Percentiles rank a stretch among this genome's conserved stretches.
phyloP scores from a whole-genome alignment of 2,329 filamentous ascomycete genomes.

The Rutstroemia sp. region DNA sequence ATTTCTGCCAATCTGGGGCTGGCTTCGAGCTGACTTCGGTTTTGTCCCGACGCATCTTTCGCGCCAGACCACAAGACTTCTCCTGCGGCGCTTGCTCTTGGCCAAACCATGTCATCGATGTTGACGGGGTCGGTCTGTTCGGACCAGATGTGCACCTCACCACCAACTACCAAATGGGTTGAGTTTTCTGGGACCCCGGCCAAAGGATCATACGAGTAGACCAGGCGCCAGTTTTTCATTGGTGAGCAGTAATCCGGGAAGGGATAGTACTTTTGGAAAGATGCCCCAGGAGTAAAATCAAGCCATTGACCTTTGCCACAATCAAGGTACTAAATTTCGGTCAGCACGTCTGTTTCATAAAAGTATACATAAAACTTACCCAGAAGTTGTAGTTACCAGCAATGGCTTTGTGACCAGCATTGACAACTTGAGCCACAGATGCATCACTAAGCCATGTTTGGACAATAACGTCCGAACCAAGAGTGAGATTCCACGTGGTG shows the following conservation, averaged over 20 bases:
- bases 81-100: constrained; percentile 62
- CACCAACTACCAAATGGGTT: constrained; percentile 66
- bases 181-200: constrained; percentile 52
- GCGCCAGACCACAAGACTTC: constrained; percentile 77
- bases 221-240: constrained; percentile 70
- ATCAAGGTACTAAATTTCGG: constrained; percentile 59
- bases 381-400: constrained; percentile 72
- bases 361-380: constrained; percentile 38
- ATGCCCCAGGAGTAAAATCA: constrained; percentile 54
- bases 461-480: constrained; percentile 64
- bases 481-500: constrained; percentile 66
- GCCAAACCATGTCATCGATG: constrained; percentile 72
- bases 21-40: constrained; percentile 64
- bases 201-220: constrained; percentile 75
- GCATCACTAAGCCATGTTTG: constrained; percentile 67
- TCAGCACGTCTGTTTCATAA: constrained; percentile 13
- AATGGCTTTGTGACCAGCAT: constrained; percentile 61
- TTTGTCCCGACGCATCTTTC: constrained; percentile 56
- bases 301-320: constrained; percentile 77
- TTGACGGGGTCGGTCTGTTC: constrained; percentile 74
- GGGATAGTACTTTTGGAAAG: constrained; percentile 50
- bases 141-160: constrained; percentile 75
- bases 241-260: constrained; percentile 79
- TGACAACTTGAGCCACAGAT: constrained; percentile 53
- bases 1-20: constrained; percentile 65